Conservation (phyloP, 306 rosid species). For the Prunus fruticosa region DNA sequence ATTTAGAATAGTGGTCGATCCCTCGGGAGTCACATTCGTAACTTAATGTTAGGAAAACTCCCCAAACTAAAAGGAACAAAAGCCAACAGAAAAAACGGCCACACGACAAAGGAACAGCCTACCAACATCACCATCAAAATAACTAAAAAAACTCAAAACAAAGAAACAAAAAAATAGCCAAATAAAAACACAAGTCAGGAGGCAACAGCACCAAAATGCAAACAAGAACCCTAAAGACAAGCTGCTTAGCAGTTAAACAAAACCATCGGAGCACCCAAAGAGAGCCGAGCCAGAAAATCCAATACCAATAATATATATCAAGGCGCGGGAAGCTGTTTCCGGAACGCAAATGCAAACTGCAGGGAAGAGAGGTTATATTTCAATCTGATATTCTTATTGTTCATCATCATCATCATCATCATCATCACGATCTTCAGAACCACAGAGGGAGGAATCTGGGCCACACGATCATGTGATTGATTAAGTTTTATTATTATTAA, state of each 20-base stretch:
- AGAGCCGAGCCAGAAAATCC: neutral
- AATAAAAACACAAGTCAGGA: neutral
- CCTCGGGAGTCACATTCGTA: no score
- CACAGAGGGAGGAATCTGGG: neutral
- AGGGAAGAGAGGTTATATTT: neutral
- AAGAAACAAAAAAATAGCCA: neutral
- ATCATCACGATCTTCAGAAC: neutral
- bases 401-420: neutral
- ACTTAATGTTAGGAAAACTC: neutral
- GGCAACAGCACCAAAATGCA: neutral
- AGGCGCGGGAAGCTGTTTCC: neutral
- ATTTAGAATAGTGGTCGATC: no score
- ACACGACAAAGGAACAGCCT: neutral
- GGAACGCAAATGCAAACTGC: neutral
- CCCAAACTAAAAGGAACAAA: neutral
- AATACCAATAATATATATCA: no score
- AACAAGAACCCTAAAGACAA: neutral
- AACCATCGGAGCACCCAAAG: neutral
- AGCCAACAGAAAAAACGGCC: neutral
- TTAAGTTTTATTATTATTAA: neutral
- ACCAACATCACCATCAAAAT: neutral
- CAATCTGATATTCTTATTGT: no score
- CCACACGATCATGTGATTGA: neutral
- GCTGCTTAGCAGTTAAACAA: neutral
- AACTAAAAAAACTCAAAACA: neutral